phyloP scores from a whole-genome alignment of 2,329 filamentous ascomycete genomes.

The Parasarocladium wereldwijsianum region DNA sequence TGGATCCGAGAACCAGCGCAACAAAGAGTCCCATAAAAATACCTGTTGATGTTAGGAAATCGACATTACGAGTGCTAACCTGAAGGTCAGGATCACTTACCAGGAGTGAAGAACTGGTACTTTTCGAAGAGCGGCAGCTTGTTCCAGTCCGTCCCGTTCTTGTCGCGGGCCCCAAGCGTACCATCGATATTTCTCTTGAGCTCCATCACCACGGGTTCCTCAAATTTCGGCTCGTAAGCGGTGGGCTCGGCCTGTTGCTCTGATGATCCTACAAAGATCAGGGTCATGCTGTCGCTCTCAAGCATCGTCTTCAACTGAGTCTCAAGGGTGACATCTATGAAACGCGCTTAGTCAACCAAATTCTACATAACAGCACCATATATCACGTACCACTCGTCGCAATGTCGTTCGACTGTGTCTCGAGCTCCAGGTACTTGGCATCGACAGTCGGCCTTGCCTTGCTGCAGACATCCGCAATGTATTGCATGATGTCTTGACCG shows the following conservation, averaged over 20 bases:
- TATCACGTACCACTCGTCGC: too few relatives aligned
- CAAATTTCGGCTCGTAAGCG: constrained; percentile 52
- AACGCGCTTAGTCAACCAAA: neutral
- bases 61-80: constrained; percentile 12
- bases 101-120: constrained; percentile 87
- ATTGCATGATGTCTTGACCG: constrained; percentile 23
- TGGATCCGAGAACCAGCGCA: constrained; percentile 54
- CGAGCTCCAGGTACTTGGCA: too few relatives aligned
- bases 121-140: constrained; percentile 62
- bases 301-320: constrained; percentile 11
- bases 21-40: constrained; percentile 78
- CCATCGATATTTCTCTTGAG: constrained; percentile 46
- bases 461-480: constrained; percentile 32
- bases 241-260: constrained; percentile 18
- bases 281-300: constrained; percentile 44
- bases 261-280: constrained; percentile 60
- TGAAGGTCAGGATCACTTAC: constrained; percentile 26
- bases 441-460: constrained; percentile 22
- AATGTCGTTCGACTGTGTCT: too few relatives aligned
- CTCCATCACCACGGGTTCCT: constrained; percentile 51
- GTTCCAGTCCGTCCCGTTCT: constrained; percentile 23
- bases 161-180: constrained; percentile 16
- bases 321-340: constrained; percentile 28
- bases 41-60: constrained; percentile 30
- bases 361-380: too few relatives aligned